Conservation (phyloP, 495 filamentous ascomycete species). For the Penicillium mononematosum region DNA sequence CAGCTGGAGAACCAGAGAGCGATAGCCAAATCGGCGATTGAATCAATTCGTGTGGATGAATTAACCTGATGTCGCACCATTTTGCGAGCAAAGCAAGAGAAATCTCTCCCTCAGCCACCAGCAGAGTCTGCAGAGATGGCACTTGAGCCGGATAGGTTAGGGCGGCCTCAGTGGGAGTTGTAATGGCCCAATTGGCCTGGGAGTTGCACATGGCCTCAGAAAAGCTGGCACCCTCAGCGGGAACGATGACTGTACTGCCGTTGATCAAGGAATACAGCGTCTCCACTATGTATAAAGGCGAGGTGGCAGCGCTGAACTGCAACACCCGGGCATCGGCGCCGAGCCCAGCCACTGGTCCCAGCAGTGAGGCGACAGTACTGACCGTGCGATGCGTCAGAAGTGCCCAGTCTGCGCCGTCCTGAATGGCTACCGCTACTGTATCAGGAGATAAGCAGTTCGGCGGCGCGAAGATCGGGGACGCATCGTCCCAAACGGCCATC, state of each 20-base stretch:
- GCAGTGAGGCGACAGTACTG: conserved; percentile 1
- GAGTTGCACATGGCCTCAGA: too few relatives aligned
- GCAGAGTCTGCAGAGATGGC: conserved; percentile 4
- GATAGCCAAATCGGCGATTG: background rate
- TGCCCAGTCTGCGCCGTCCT: conserved; percentile 5
- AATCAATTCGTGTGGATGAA: background rate
- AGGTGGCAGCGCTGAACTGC: conserved; percentile 2
- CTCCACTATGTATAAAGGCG: conserved; percentile 5
- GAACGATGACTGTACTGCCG: conserved; percentile 2
- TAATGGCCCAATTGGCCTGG: too few relatives aligned
- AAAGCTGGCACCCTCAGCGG: background rate
- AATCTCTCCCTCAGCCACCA: background rate
- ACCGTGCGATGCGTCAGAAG: conserved; percentile 6
- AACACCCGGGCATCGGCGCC: conserved; percentile 1
- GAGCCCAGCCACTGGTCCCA: conserved; percentile 2
- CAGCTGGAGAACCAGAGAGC: too few relatives aligned
- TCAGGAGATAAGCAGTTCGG: background rate
- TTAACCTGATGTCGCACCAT: conserved; percentile 2
- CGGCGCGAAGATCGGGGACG: background rate
- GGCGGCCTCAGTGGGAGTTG: background rate
- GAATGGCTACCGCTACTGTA: conserved; percentile 1
- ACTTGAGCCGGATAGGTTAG: background rate
- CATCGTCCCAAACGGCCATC: too few relatives aligned
- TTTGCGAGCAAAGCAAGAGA: background rate
- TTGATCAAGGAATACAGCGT: conserved; percentile 5